phyloP scores from a whole-genome alignment of 177 flowering plant genomes.

The Telopea speciosissima region DNA sequence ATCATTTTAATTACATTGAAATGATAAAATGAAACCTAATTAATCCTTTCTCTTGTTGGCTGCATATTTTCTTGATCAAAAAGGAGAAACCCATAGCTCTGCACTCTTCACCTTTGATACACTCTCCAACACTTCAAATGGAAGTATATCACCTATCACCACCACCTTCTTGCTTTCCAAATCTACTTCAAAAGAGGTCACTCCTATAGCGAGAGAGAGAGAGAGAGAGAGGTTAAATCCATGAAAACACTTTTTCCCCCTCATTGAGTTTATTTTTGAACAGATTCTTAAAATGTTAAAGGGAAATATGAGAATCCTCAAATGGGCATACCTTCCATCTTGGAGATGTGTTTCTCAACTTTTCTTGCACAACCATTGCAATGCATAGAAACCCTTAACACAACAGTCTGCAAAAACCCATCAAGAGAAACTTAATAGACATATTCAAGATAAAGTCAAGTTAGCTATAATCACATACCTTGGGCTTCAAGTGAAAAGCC shows the following conservation, averaged over 20 bases:
- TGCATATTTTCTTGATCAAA: not conserved
- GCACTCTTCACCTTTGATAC: constrained; percentile 23
- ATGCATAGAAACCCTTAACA: constrained; percentile 78
- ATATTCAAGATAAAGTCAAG: not conserved
- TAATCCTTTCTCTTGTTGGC: not conserved
- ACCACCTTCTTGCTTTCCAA: constrained; percentile 60
- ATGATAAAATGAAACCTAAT: not conserved
- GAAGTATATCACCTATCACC: constrained; percentile 44
- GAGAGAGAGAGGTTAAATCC: not conserved
- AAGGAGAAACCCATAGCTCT: constrained; percentile 9
- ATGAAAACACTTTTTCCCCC: not conserved
- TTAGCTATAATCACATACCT: constrained; percentile 30
- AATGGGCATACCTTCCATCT: constrained; percentile 55
- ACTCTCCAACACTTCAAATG: constrained; percentile 49
- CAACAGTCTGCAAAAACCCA: constrained; percentile 48
- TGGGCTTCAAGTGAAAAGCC: constrained; percentile 59
- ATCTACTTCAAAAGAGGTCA: constrained; percentile 62
- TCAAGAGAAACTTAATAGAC: not conserved
- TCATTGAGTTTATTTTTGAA: too few species aligned
- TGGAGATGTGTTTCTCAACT: constrained; percentile 74
- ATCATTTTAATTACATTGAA: not conserved
- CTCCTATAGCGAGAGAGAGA: constrained; percentile 36
- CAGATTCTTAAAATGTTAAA: too few species aligned
- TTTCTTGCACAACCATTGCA: constrained; percentile 80
- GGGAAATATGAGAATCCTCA: too few species aligned